These are phyloP conservation scores for Lathyrus aphaca DNA, from an alignment of 306 rosid species.

Conservation along the genomic window DNA sequence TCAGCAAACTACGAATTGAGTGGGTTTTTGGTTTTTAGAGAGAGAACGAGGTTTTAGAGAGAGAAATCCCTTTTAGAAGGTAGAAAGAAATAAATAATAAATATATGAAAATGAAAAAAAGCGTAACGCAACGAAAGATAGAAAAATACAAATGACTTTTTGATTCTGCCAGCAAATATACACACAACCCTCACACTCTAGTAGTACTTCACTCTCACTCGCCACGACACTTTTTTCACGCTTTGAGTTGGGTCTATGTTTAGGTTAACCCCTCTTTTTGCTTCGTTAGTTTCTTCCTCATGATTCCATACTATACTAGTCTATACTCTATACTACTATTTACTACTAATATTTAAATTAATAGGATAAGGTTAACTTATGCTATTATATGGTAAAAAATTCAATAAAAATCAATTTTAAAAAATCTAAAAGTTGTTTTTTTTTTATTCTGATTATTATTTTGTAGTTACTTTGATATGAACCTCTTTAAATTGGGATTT, in stretches of 20 bases:
- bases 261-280: slow-evolving; percentile 30
- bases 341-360: too few species aligned
- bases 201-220: background rate
- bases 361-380: too few species aligned
- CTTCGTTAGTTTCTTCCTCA: slow-evolving; percentile 10
- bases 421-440: too few species aligned
- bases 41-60: slow-evolving; percentile 31
- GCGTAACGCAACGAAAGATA: background rate
- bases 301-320: too few species aligned
- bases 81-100: background rate
- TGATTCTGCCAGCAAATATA: slow-evolving; percentile 36
- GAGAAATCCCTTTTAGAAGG: too few species aligned
- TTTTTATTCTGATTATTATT: too few species aligned
- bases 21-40: slow-evolving; percentile 22
- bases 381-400: too few species aligned
- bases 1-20: background rate
- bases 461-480: too few species aligned
- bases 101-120: background rate
- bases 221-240: slow-evolving; percentile 17
- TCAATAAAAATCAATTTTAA: too few species aligned
- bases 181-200: slow-evolving; percentile 13
- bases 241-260: slow-evolving; percentile 21
- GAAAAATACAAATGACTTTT: slow-evolving; percentile 27
- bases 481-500: too few species aligned
- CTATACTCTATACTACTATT: too few species aligned